A percentile compares a stretch with the other conserved stretches of the same genome.
These are phyloP conservation scores for Dothistroma pini DNA, from an alignment of 2,329 filamentous ascomycete genomes.

Conservation along the genomic window DNA sequence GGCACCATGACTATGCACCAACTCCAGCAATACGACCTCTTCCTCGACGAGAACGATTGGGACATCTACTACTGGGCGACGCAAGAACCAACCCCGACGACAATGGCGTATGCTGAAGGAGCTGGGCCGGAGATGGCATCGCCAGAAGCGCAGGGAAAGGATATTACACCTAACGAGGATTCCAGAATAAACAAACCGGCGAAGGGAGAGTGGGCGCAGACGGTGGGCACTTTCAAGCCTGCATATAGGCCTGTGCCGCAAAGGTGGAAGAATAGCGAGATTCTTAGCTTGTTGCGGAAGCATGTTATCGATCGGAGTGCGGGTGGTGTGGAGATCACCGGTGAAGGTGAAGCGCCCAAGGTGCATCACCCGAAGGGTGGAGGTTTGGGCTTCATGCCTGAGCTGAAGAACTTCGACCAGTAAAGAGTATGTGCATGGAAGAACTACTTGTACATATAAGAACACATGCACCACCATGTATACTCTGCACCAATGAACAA, in stretches of 20 bases:
- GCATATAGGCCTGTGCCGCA: slow-evolving; percentile 85
- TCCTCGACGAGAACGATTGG: slow-evolving; percentile 99
- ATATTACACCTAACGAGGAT: slow-evolving; percentile 14
- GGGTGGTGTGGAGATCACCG: slow-evolving; percentile 50
- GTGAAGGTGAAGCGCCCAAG: slow-evolving; percentile 35
- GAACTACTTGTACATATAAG: slow-evolving; percentile 11
- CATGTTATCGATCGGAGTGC: slow-evolving; percentile 75
- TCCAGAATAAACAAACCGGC: slow-evolving; percentile 45
- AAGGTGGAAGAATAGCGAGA: slow-evolving; percentile 80
- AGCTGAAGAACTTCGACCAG: slow-evolving; percentile 47
- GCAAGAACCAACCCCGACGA: slow-evolving; percentile 66
- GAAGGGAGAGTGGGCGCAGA: slow-evolving; percentile 92
- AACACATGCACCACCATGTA: background rate
- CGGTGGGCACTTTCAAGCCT: slow-evolving; percentile 87
- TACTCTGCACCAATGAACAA: background rate
- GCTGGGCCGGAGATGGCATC: slow-evolving; percentile 44
- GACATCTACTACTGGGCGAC: slow-evolving; percentile 99
- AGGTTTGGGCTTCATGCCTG: slow-evolving; percentile 51
- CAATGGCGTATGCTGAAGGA: slow-evolving; percentile 55
- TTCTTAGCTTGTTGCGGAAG: slow-evolving; percentile 69
- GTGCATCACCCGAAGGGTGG: slow-evolving; percentile 34
- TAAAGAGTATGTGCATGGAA: slow-evolving; percentile 9
- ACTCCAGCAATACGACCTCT: slow-evolving; percentile 79
- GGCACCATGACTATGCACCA: slow-evolving; percentile 67
- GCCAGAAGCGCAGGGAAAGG: slow-evolving; percentile 44